Conservation (phyloP, 805 yeast genomes). For the Monosporozyma aerobia region DNA sequence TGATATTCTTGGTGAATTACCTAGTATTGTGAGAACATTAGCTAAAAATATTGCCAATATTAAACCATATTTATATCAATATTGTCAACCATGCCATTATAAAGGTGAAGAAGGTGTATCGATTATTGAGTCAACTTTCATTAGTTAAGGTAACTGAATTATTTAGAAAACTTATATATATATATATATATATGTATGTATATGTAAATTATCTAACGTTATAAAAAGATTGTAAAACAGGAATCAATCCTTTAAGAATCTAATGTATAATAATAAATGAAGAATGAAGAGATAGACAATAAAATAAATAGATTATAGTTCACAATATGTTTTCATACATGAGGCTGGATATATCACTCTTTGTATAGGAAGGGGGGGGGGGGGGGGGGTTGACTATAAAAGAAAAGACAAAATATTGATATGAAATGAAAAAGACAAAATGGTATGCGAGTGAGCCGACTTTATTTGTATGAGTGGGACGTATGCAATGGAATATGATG, state of each 20-base stretch:
- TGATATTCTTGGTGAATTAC: constrained; percentile 84
- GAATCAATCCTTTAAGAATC: background rate
- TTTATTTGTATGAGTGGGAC: background rate
- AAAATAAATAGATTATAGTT: background rate
- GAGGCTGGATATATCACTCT: too few relatives aligned
- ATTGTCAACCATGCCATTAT: constrained; percentile 50
- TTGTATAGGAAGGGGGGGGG: too few relatives aligned
- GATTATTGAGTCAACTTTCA: constrained; percentile 74
- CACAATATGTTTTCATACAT: too few relatives aligned
- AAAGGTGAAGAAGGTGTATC: constrained; percentile 54
- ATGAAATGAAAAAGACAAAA: background rate
- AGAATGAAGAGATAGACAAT: background rate
- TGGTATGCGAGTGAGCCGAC: background rate
- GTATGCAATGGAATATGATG: background rate
- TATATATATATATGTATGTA: too few relatives aligned
- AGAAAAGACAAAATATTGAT: too few relatives aligned
- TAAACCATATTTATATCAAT: constrained; percentile 79
- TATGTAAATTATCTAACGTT: background rate
- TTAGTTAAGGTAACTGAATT: constrained; percentile 20
- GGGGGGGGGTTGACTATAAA: too few relatives aligned
- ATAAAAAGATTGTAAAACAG: background rate
- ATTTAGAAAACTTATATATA: background rate
- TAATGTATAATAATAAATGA: background rate
- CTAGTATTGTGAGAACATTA: constrained; percentile 66
- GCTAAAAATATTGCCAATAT: constrained; percentile 78